Evolutionary conservation across 306 rosid species (phyloP), one percentile per base, ranked within the genome.

Genomic region (Castanea crenata): DNA sequence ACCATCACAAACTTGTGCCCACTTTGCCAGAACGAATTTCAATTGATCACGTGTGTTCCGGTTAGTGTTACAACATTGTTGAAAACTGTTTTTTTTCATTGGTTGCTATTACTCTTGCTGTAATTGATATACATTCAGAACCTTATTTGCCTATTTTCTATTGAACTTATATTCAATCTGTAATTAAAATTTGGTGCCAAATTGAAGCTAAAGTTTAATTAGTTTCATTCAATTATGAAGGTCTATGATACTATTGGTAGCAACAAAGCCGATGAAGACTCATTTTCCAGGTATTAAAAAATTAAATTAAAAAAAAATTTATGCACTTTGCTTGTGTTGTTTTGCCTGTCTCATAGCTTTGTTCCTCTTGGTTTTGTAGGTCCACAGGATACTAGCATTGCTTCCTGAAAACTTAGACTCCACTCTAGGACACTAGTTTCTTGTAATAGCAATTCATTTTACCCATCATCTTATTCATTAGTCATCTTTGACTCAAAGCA

Each of bases 1-100:
- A 87, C 97, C 71, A 95, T 95, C 82, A 95, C 99, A 62, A 95
- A 91, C 84, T 98, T 95, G 74, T 95, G 99, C 82, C 99, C 97
- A 16, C 98, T 95, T 80, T 95, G 99, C 91, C 99, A 93, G 93
- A 89, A 95, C 62, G 99, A 95, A 85, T 93, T 93, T 85, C 99
- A 93, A 86, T 79, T 95, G 80, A 93, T 95, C 84, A 95, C 99
- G 49, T 95, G 98, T 83, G 93, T 95, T 88, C 98, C 99, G 25
- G 99, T 95, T 91, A 95, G 99, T 90, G 85, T 77, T 83, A 83
- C 78, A 63, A 83, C 76, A 75, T 75, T 86, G 61, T 9, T 64
- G 76, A 79, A 78, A 34, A 81, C 78, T 83, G 31, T 87, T 84
- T 78, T 77, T 80, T 76, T 67, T 76, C 78, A 54, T 79, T 64